These are phyloP conservation scores for Aspergillus steynii DNA, from an alignment of 495 filamentous ascomycete species.

Conservation along the genomic window DNA sequence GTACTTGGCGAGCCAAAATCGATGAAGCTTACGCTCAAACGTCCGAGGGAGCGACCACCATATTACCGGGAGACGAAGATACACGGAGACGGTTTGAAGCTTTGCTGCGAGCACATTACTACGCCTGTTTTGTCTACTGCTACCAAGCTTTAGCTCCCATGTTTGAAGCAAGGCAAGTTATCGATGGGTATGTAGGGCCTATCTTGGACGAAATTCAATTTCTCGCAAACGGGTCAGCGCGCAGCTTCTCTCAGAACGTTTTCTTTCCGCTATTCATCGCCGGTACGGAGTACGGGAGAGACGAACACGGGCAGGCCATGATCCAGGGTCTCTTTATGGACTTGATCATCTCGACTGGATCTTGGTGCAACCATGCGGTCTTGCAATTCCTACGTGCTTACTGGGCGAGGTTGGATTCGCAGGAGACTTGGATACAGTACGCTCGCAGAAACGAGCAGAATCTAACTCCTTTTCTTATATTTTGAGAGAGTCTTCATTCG, in stretches of 20 bases:
- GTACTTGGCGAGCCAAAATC: conserved; percentile 14
- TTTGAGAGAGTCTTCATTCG: conserved; percentile 5
- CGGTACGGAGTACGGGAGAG: conserved; percentile 13
- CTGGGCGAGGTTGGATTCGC: conserved; percentile 9
- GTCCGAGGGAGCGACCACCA: conserved; percentile 2
- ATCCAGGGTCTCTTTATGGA: conserved; percentile 14
- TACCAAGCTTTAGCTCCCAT: conserved; percentile 18
- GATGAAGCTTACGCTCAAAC: conserved; percentile 14
- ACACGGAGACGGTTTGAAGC: conserved; percentile 7
- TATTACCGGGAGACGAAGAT: not conserved
- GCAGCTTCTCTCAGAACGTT: conserved; percentile 18
- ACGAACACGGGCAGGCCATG: conserved; percentile 6
- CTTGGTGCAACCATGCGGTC: conserved; percentile 24
- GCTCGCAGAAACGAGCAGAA: conserved; percentile 14
- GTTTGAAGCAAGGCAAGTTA: not conserved
- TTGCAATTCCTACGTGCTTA: conserved; percentile 19
- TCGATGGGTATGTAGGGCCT: conserved; percentile 1
- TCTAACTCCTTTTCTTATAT: conserved; percentile 16
- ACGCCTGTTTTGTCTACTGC: conserved; percentile 18
- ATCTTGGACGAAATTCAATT: conserved; percentile 12
- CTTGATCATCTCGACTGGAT: conserved; percentile 17
- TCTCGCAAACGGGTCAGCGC: not conserved
- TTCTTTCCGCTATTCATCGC: conserved; percentile 26
- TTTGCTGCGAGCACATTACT: conserved; percentile 19
- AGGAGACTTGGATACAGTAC: conserved; percentile 21